These are phyloP conservation scores for Sonneratia alba DNA, from an alignment of 345 rosid species.

Conservation along the genomic window DNA sequence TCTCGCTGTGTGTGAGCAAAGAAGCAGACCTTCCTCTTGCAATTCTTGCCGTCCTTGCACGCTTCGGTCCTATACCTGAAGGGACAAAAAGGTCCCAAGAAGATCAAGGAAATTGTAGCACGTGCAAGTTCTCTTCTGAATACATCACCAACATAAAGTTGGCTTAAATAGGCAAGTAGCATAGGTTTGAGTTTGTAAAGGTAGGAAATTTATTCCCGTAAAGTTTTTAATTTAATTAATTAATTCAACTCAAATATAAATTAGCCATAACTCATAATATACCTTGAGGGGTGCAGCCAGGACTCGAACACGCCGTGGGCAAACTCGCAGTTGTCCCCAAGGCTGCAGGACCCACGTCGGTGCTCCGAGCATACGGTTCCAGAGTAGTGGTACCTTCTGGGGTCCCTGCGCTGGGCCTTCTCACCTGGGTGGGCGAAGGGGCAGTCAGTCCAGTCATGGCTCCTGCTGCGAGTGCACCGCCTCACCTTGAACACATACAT, in stretches of 20 bases:
- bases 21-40: constrained; percentile 63
- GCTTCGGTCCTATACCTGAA: constrained; percentile 48
- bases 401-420: constrained; percentile 88
- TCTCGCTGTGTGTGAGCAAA: constrained; percentile 63
- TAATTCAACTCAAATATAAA: too few species aligned
- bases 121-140: too few species aligned
- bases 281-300: constrained; percentile 65
- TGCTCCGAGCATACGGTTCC: constrained; percentile 68
- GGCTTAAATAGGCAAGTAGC: too few species aligned
- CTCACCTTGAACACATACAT: constrained; percentile 95
- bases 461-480: constrained; percentile 74
- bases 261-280: neutral
- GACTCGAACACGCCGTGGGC: constrained; percentile 73
- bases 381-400: constrained; percentile 46
- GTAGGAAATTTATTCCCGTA: too few species aligned
- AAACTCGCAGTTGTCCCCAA: constrained; percentile 54
- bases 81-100: too few species aligned
- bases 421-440: constrained; percentile 86
- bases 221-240: too few species aligned
- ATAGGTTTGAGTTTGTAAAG: too few species aligned
- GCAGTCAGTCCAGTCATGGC: constrained; percentile 97
- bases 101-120: too few species aligned
- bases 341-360: constrained; percentile 49
- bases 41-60: constrained; percentile 61
- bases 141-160: too few species aligned